phyloP scores from a whole-genome alignment of 257 asterid species.

The Gardenia jasminoides region DNA sequence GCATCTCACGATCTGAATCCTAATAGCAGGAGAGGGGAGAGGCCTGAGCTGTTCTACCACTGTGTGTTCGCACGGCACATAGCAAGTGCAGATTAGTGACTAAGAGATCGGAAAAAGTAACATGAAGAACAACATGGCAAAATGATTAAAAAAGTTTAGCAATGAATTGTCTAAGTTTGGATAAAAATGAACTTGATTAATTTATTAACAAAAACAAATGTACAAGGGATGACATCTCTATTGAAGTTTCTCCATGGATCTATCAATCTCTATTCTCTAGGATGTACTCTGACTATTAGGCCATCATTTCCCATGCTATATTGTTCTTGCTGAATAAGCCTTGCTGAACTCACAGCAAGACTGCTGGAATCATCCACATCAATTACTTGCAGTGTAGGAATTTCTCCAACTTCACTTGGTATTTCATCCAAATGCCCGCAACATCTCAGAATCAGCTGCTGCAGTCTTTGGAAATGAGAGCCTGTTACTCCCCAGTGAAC shows the following conservation, averaged over 20 bases:
- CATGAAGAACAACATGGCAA: no score
- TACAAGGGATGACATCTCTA: neutral
- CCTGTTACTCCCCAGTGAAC: slow-evolving; percentile 3
- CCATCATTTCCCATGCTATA: slow-evolving; percentile 30
- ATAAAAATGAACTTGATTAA: no score
- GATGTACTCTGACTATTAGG: slow-evolving; percentile 7
- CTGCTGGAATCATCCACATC: slow-evolving; percentile 26
- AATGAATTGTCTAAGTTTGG: no score
- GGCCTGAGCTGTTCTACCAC: no score
- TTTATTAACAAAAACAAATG: no score
- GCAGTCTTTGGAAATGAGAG: slow-evolving; percentile 24
- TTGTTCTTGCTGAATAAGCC: slow-evolving; percentile 32
- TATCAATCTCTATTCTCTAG: neutral
- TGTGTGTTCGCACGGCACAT: no score
- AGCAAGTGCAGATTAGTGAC: no score
- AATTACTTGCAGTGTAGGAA: slow-evolving; percentile 32
- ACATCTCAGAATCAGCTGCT: slow-evolving; percentile 19
- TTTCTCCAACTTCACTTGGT: slow-evolving; percentile 28
- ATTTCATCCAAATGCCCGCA: slow-evolving; percentile 23
- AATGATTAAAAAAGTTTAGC: no score
- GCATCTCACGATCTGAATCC: no score
- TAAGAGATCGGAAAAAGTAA: no score
- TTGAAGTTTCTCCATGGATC: neutral
- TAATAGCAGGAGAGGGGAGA: no score
- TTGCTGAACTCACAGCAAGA: slow-evolving; percentile 30